Evolutionary conservation across 345 rosid species (phyloP).

Genomic region (Salix exigua): DNA sequence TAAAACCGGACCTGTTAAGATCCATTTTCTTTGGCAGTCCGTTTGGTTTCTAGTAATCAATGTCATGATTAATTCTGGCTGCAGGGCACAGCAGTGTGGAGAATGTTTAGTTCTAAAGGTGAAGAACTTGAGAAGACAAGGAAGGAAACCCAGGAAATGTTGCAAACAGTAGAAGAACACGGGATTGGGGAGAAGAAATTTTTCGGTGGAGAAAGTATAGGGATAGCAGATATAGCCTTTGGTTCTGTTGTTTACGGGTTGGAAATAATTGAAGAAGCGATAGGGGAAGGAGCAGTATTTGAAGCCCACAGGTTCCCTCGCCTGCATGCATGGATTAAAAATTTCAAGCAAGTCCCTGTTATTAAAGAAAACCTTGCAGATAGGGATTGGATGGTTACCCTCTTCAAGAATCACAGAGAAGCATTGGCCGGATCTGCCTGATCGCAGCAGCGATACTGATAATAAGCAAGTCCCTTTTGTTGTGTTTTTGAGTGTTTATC

Average conservation of each 20-base stretch:
- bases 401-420: not conserved
- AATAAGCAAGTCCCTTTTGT: not conserved
- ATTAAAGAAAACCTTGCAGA: not conserved
- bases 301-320: conserved; percentile 1
- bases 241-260: not conserved
- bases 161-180: not conserved
- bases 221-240: conserved; percentile 1
- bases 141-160: not conserved
- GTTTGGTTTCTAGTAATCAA: not conserved
- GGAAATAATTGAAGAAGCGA: not conserved
- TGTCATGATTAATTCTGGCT: not conserved
- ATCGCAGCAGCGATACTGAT: not conserved
- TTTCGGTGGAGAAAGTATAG: not conserved
- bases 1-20: not conserved
- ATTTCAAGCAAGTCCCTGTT: not conserved
- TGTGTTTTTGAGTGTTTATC: not conserved
- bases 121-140: not conserved
- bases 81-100: not conserved
- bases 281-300: not conserved
- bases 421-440: not conserved
- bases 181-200: not conserved
- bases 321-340: not conserved
- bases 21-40: not conserved
- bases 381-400: not conserved
- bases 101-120: not conserved